phyloP scores from a whole-genome alignment of 176 grass and related monocot genomes.

The Cenchrus americanus region DNA sequence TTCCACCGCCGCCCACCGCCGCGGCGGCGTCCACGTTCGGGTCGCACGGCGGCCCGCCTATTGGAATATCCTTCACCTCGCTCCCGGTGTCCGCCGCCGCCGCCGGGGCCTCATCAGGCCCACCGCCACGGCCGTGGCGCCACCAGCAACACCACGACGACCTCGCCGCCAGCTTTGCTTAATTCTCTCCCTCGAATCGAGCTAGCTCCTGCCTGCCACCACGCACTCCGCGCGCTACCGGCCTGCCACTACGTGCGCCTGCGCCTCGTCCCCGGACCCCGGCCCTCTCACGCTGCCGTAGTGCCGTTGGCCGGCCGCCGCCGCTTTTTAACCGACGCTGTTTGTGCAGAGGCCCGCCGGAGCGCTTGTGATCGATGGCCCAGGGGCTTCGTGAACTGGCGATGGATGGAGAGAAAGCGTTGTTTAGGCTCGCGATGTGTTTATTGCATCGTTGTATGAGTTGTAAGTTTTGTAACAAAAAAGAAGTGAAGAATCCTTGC shows the following conservation, averaged over 20 bases:
- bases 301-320: not conserved
- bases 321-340: not conserved
- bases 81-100: conserved; percentile 61
- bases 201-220: not conserved
- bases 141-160: conserved; percentile 7
- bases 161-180: not conserved
- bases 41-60: conserved; percentile 44
- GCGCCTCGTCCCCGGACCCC: not conserved
- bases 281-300: no score
- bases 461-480: not conserved
- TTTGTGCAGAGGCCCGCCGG: not conserved
- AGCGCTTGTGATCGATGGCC: not conserved
- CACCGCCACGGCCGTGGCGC: not conserved
- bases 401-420: not conserved
- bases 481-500: not conserved
- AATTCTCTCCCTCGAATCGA: not conserved
- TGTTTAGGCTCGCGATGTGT: not conserved
- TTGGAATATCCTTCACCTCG: conserved; percentile 52
- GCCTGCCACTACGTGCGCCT: no score
- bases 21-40: conserved; percentile 57
- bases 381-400: not conserved
- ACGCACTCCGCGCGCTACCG: not conserved
- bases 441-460: not conserved
- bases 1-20: conserved; percentile 57
- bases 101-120: not conserved